A percentile compares a stretch with the other conserved stretches of the same genome.
These are phyloP conservation scores for Voacanga thouarsii DNA, from an alignment of 257 asterid species.

Conservation along the genomic window DNA sequence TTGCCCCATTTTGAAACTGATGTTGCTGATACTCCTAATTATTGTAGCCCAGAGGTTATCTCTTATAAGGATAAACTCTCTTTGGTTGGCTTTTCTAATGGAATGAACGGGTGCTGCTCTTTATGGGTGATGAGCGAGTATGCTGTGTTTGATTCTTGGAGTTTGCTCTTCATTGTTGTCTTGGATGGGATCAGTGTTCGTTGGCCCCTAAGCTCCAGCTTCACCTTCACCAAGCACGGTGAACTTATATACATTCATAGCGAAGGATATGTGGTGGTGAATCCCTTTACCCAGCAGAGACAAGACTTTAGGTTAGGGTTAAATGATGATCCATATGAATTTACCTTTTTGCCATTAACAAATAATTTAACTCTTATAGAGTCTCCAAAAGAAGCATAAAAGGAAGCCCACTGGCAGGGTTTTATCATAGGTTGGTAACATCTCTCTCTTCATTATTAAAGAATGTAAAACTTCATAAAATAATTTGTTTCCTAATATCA, in stretches of 20 bases:
- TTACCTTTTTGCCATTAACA: neutral
- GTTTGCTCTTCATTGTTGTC: neutral
- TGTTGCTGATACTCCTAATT: neutral
- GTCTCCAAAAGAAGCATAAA: neutral
- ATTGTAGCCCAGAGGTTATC: neutral
- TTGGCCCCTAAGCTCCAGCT: neutral
- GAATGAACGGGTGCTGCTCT: neutral
- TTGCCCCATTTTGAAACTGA: neutral
- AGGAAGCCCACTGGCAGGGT: too few relatives aligned
- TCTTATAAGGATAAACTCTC: slow-evolving; percentile 2
- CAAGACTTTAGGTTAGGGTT: neutral
- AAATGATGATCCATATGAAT: neutral
- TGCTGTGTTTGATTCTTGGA: slow-evolving; percentile 18
- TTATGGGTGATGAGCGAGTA: slow-evolving; percentile 28
- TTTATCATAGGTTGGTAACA: neutral
- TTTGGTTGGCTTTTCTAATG: neutral
- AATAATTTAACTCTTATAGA: neutral
- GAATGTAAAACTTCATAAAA: neutral
- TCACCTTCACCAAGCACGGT: slow-evolving; percentile 8
- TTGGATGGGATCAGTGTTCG: neutral
- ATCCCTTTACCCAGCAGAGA: neutral
- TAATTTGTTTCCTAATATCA: too few relatives aligned
- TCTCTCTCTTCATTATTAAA: neutral
- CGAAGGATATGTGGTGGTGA: neutral
- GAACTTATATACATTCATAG: neutral